A percentile compares a stretch with the other conserved stretches of the same genome.
phyloP scores from a whole-genome alignment of 345 rosid species.

The Euphorbia peplus region DNA sequence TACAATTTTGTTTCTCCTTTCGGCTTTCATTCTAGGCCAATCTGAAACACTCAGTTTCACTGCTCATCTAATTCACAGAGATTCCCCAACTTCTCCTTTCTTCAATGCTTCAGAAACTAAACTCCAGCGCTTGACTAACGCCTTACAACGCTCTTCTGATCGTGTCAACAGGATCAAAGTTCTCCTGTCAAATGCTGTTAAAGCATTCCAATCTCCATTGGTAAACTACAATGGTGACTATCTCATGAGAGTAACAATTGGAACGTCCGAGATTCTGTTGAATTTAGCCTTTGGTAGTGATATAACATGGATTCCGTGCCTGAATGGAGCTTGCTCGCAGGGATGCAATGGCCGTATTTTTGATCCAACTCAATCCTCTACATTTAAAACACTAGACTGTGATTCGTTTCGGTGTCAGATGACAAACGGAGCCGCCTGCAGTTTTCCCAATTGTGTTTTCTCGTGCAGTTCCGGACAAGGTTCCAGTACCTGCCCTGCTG shows the following conservation, averaged over 20 bases:
- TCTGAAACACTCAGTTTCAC: not conserved
- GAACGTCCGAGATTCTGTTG: conserved; percentile 10
- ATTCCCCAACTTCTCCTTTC: conserved; percentile 20
- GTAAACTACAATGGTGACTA: conserved; percentile 7
- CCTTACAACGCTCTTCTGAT: conserved; percentile 1
- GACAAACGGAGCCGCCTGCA: not conserved
- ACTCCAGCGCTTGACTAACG: not conserved
- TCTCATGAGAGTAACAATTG: conserved; percentile 14
- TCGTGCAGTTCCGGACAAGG: not conserved
- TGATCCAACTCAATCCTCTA: conserved; percentile 21
- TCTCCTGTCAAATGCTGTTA: not conserved
- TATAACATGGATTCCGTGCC: conserved; percentile 39
- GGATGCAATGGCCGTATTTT: conserved; percentile 27
- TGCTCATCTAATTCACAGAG: conserved; percentile 13
- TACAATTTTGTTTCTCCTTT: not conserved
- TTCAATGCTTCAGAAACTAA: conserved; percentile 8
- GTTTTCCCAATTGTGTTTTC: not conserved
- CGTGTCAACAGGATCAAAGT: not conserved
- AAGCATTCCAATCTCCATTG: not conserved
- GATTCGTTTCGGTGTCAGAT: conserved; percentile 23
- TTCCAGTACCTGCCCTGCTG: not conserved
- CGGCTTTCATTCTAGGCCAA: not conserved
- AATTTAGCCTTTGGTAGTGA: conserved; percentile 28
- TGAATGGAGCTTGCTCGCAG: conserved; percentile 30
- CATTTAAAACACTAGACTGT: conserved; percentile 33